Conservation (phyloP, 805 yeast species). For the Zygotorulaspora florentina region DNA sequence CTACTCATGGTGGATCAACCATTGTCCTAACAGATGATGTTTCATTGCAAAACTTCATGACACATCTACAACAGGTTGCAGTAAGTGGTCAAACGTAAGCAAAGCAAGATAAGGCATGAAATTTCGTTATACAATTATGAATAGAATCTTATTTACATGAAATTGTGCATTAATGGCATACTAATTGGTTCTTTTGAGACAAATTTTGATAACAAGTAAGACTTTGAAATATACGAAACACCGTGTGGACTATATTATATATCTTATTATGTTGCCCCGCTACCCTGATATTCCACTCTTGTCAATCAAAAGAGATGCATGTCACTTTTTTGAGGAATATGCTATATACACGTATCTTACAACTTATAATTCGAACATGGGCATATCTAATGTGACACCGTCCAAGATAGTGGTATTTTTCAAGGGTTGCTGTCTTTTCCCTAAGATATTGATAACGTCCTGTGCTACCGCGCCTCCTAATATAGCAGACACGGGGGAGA, state of each 20-base stretch:
- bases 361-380: slow-evolving; percentile 49
- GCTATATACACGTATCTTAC: not conserved
- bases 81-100: slow-evolving; percentile 47
- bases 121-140: not conserved
- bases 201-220: too few relatives aligned
- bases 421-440: slow-evolving; percentile 72
- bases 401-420: slow-evolving; percentile 79
- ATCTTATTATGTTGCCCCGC: not conserved
- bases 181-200: not conserved
- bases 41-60: slow-evolving; percentile 89
- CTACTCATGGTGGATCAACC: slow-evolving; percentile 51
- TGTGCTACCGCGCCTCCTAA: slow-evolving; percentile 89
- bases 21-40: slow-evolving; percentile 96
- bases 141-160: not conserved
- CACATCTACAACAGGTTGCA: slow-evolving; percentile 86
- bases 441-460: slow-evolving; percentile 78
- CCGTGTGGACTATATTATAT: not conserved
- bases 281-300: not conserved
- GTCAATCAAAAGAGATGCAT: not conserved
- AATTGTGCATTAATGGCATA: slow-evolving; percentile 1
- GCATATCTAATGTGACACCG: slow-evolving; percentile 67
- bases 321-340: not conserved
- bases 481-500: slow-evolving; percentile 80
- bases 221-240: not conserved
- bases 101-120: not conserved